phyloP scores from a whole-genome alignment of 2,329 filamentous ascomycete species.

The Shiraia sp. region DNA sequence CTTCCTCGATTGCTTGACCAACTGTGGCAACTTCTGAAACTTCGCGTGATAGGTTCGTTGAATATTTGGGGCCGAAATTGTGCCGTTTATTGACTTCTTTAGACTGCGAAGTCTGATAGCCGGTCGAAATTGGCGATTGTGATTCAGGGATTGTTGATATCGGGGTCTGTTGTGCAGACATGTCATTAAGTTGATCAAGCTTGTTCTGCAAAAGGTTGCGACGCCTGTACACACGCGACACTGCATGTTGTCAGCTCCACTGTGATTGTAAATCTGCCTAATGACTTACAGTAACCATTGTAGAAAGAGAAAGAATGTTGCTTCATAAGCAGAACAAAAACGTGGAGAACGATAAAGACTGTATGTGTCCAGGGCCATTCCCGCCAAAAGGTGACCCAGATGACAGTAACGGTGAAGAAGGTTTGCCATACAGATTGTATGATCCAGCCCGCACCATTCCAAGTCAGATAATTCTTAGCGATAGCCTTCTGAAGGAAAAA shows the following conservation, averaged over 20 bases:
- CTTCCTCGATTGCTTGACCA: constrained; percentile 64
- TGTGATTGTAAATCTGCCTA: background rate
- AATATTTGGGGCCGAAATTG: constrained; percentile 44
- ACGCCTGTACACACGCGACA: constrained; percentile 56
- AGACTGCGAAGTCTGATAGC: constrained; percentile 12
- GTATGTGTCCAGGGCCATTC: constrained; percentile 86
- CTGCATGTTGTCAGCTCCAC: constrained; percentile 3
- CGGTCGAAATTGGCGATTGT: constrained; percentile 13
- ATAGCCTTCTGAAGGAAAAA: constrained; percentile 68
- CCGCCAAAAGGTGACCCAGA: constrained; percentile 69
- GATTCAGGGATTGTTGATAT: constrained; percentile 24
- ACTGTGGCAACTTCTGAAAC: constrained; percentile 64
- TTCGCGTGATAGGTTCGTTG: constrained; percentile 51
- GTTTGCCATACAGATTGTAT: constrained; percentile 76
- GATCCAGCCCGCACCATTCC: constrained; percentile 72
- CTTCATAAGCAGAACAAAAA: constrained; percentile 79
- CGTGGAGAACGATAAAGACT: constrained; percentile 75
- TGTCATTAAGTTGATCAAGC: constrained; percentile 61
- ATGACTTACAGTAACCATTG: constrained; percentile 65
- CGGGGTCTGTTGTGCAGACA: constrained; percentile 51
- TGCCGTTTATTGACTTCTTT: constrained; percentile 28
- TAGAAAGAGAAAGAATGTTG: constrained; percentile 80
- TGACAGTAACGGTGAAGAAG: constrained; percentile 62
- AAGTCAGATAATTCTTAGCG: constrained; percentile 62
- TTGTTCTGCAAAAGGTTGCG: constrained; percentile 50